A percentile compares a stretch with the other conserved stretches of the same genome.
These are phyloP conservation scores for Neofusicoccum cordaticola DNA, from an alignment of 2,329 filamentous ascomycete genomes.

Conservation along the genomic window DNA sequence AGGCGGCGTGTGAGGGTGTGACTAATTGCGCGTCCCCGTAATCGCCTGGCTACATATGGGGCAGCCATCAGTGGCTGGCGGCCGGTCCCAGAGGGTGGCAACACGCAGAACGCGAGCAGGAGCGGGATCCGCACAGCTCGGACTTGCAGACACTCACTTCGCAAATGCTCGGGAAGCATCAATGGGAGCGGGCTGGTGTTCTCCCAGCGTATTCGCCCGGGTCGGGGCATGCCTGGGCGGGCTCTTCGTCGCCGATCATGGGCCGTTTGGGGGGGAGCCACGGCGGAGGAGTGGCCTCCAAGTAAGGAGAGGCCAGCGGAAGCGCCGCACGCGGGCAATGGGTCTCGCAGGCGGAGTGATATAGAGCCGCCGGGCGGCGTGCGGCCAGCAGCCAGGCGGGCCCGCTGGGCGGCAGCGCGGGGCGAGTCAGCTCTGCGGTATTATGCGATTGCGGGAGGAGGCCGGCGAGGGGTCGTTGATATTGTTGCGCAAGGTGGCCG, in stretches of 20 bases:
- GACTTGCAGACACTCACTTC: not conserved
- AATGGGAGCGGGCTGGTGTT: not conserved
- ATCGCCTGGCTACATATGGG: not conserved
- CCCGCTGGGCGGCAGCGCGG: not conserved
- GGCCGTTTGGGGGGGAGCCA: not conserved
- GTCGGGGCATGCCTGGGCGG: not conserved
- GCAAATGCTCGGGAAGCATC: not conserved
- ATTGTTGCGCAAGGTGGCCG: constrained; percentile 15
- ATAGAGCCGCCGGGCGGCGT: not conserved
- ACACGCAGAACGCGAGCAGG: not conserved
- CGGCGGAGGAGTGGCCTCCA: not conserved
- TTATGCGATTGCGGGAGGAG: constrained; percentile 9
- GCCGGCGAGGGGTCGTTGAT: constrained; percentile 15
- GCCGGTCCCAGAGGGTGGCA: not conserved
- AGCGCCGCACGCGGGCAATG: not conserved
- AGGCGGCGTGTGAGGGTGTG: not conserved
- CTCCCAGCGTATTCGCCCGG: not conserved
- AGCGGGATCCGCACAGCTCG: not conserved
- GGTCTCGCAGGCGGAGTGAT: not conserved
- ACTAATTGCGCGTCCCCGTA: not conserved
- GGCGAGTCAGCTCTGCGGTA: constrained; percentile 10
- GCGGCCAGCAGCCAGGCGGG: not conserved
- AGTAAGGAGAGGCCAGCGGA: not conserved
- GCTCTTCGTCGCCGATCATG: not conserved
- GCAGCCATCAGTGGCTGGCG: not conserved